Evolutionary conservation across 2,329 filamentous ascomycete genomes (phyloP).

Genomic region (Alternaria infectoria): DNA sequence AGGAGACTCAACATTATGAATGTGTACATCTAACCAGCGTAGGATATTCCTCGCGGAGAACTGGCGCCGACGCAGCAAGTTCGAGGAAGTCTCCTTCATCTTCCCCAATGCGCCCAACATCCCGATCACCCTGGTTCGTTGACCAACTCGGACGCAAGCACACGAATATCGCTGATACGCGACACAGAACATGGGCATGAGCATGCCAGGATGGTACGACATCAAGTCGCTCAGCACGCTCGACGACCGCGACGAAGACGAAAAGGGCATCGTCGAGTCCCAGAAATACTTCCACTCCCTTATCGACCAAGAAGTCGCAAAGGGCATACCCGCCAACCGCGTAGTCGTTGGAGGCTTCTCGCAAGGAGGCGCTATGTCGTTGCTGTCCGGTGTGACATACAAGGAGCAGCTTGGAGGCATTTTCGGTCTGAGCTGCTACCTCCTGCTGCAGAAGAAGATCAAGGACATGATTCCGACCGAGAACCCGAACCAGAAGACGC

Average conservation of each 20-base stretch:
- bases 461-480: conserved; percentile 52
- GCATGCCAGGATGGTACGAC: conserved; percentile 89
- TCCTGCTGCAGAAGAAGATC: conserved; percentile 72
- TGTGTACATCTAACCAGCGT: conserved; percentile 18
- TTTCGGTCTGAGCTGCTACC: conserved; percentile 82
- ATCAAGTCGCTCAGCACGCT: conserved; percentile 62
- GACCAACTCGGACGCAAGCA: background rate
- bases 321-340: conserved; percentile 79
- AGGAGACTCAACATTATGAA: conserved; percentile 15
- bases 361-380: conserved; percentile 84
- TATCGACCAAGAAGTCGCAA: conserved; percentile 79
- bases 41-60: conserved; percentile 82
- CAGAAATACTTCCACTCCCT: conserved; percentile 78
- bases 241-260: conserved; percentile 63
- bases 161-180: conserved; percentile 2
- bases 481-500: conserved; percentile 73
- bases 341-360: conserved; percentile 88
- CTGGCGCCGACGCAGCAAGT: conserved; percentile 78
- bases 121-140: conserved; percentile 78
- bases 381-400: conserved; percentile 79
- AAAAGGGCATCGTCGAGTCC: conserved; percentile 74
- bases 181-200: conserved; percentile 72
- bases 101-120: conserved; percentile 89
- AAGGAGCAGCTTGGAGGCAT: conserved; percentile 82
- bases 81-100: conserved; percentile 91